These are phyloP conservation scores for Parietichytrium sp. DNA, from an alignment of 108 stramenopile species.

Conservation along the genomic window DNA sequence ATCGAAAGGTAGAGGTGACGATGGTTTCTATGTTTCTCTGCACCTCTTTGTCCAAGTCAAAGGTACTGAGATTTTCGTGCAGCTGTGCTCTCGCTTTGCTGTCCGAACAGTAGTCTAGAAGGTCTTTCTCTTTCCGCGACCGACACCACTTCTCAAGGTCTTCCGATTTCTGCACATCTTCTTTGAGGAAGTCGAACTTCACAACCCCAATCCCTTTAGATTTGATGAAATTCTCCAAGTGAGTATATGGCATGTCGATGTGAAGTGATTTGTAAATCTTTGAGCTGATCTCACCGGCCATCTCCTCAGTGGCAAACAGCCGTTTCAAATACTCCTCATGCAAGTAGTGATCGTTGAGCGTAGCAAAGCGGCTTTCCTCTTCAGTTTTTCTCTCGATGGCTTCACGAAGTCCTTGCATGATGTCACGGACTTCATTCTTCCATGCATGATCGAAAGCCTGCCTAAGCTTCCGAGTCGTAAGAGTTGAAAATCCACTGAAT, in stretches of 20 bases:
- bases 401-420: background rate
- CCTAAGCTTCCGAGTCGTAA: background rate
- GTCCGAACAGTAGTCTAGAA: too few relatives aligned
- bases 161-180: too few relatives aligned
- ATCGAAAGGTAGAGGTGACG: background rate
- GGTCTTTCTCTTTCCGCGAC: too few relatives aligned
- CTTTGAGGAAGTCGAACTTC: too few relatives aligned
- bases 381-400: background rate
- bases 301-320: background rate
- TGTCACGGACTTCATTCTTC: background rate
- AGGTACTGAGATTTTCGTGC: too few relatives aligned
- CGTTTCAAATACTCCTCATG: background rate
- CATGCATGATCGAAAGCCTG: background rate
- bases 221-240: background rate
- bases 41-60: background rate
- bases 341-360: constrained; percentile 10
- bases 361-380: constrained; percentile 7
- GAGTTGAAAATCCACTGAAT: background rate
- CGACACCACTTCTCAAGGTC: too few relatives aligned
- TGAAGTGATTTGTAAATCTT: background rate
- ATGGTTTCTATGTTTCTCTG: background rate
- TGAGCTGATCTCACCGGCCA: too few relatives aligned
- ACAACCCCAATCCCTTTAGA: too few relatives aligned
- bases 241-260: background rate
- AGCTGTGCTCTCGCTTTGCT: too few relatives aligned